A percentile compares a stretch with the other conserved stretches of the same genome.
phyloP scores from a whole-genome alignment of 2,329 filamentous ascomycete species.

The Trichoderma sp. region DNA sequence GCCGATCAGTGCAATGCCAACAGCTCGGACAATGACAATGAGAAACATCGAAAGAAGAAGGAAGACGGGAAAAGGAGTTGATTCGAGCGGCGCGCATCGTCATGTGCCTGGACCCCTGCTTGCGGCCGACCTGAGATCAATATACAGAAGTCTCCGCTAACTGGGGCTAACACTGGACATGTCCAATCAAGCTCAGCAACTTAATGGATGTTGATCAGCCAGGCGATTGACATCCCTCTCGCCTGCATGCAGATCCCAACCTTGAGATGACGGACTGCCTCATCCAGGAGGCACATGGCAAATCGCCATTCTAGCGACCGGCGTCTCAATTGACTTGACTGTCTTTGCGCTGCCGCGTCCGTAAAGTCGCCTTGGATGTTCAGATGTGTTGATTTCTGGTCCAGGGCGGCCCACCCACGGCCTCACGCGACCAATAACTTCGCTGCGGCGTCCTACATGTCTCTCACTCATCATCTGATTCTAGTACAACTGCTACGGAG shows the following conservation, averaged over 20 bases:
- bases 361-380: neutral
- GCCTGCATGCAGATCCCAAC: neutral
- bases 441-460: neutral
- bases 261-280: neutral
- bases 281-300: neutral
- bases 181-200: slow-evolving; percentile 3
- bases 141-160: neutral
- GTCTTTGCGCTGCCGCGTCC: neutral
- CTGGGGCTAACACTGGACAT: neutral
- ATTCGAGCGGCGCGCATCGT: neutral
- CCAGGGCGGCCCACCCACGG: neutral
- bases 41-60: neutral
- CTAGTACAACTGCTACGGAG: neutral
- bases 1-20: neutral
- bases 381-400: neutral
- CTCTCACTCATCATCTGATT: neutral
- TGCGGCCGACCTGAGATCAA: neutral
- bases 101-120: slow-evolving; percentile 11
- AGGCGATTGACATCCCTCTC: neutral
- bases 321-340: neutral
- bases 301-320: neutral
- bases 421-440: neutral
- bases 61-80: neutral
- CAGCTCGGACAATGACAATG: neutral
- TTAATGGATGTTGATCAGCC: neutral